These are phyloP conservation scores for Mycoemilia scoparia DNA, from an alignment of 192 early-diverging fungal species.

Conservation along the genomic window DNA sequence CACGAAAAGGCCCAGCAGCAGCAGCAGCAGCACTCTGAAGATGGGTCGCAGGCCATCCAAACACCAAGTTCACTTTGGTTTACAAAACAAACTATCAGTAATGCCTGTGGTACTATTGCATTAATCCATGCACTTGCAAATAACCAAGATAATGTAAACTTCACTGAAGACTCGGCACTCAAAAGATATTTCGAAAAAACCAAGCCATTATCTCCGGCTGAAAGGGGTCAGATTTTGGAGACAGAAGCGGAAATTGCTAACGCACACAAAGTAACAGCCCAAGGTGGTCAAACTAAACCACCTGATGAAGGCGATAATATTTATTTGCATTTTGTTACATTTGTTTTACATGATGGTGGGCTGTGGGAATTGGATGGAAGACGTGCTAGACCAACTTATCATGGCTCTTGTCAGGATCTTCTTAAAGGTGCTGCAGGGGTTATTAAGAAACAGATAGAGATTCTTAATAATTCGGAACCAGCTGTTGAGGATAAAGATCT, in stretches of 20 bases:
- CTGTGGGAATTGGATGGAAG: conserved; percentile 83
- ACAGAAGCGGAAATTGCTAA: conserved; percentile 30
- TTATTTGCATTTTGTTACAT: conserved; percentile 74
- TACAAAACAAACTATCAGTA: conserved; percentile 71
- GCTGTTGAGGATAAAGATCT: too few species aligned
- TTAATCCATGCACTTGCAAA: conserved; percentile 78
- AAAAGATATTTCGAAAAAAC: conserved; percentile 46
- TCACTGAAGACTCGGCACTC: conserved; percentile 36
- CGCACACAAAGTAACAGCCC: conserved; percentile 34
- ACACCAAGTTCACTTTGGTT: conserved; percentile 41
- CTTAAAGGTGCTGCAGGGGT: too few species aligned
- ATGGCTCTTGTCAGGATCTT: conserved; percentile 44
- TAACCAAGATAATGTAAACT: conserved; percentile 30
- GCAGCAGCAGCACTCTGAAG: conserved; percentile 29
- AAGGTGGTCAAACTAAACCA: conserved; percentile 46
- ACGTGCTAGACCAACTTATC: conserved; percentile 64
- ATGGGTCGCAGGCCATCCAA: conserved; percentile 15
- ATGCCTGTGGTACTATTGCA: conserved; percentile 91
- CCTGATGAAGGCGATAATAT: conserved; percentile 58
- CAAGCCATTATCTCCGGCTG: conserved; percentile 39
- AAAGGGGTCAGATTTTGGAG: conserved; percentile 57
- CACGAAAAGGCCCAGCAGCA: conserved; percentile 20
- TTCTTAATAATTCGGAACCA: too few species aligned
- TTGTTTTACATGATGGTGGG: conserved; percentile 54
- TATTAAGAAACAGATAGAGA: too few species aligned